These are phyloP conservation scores for Kwoniella pini DNA, from an alignment of 768 basidiomycete species.

Conservation along the genomic window DNA sequence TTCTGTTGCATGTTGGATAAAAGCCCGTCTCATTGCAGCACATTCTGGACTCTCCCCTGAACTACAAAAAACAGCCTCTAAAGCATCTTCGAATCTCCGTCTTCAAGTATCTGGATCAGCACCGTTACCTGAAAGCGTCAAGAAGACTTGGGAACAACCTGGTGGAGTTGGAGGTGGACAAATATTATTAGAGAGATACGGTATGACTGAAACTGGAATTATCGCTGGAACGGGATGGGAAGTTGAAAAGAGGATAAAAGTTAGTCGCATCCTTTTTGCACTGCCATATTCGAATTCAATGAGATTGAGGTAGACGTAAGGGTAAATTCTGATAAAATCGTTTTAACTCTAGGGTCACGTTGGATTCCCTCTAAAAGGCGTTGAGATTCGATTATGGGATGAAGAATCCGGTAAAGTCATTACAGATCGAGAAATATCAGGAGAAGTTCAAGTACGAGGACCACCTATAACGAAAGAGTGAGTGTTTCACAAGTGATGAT, in stretches of 20 bases:
- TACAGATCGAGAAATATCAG: conserved; percentile 30
- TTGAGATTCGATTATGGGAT: conserved; percentile 39
- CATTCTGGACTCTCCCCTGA: conserved; percentile 23
- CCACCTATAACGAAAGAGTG: conserved; percentile 41
- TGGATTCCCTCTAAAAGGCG: conserved; percentile 41
- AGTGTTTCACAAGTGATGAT: too few relatives aligned
- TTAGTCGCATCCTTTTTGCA: conserved; percentile 13
- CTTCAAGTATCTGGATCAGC: conserved; percentile 48
- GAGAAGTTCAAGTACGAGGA: conserved; percentile 44
- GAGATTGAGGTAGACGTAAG: too few relatives aligned
- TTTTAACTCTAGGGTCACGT: conserved; percentile 50
- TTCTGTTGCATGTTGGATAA: not conserved
- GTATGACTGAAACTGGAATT: conserved; percentile 52
- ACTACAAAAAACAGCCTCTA: conserved; percentile 29
- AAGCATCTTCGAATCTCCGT: conserved; percentile 34
- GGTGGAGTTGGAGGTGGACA: conserved; percentile 42
- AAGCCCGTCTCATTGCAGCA: conserved; percentile 34
- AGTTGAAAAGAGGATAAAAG: conserved; percentile 29
- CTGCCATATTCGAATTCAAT: not conserved
- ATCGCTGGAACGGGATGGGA: conserved; percentile 33
- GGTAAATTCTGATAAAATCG: too few relatives aligned
- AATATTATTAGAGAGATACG: conserved; percentile 46
- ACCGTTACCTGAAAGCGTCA: conserved; percentile 45
- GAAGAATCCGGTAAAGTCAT: conserved; percentile 28
- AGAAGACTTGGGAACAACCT: conserved; percentile 38